A percentile compares a stretch with the other conserved stretches of the same genome.
These are phyloP conservation scores for Pleurotus sapidus DNA, from an alignment of 768 basidiomycete species.

Conservation along the genomic window DNA sequence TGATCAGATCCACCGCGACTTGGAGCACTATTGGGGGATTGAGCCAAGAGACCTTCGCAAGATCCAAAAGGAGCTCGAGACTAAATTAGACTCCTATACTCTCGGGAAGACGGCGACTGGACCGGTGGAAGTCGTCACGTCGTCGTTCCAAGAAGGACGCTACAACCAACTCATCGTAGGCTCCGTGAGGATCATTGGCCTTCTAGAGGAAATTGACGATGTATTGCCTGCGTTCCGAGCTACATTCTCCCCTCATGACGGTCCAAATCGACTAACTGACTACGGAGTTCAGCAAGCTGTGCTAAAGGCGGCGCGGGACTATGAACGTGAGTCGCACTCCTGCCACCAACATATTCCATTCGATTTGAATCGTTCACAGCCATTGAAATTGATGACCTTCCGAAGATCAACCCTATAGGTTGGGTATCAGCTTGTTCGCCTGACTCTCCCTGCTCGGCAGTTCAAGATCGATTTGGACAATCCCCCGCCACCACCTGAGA, in stretches of 20 bases:
- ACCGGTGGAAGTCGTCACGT: slow-evolving; percentile 8
- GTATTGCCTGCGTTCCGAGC: slow-evolving; percentile 37
- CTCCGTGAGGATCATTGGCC: slow-evolving; percentile 20
- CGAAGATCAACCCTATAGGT: slow-evolving; percentile 25
- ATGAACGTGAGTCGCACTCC: slow-evolving; percentile 26
- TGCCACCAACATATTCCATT: not conserved
- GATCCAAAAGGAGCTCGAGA: slow-evolving; percentile 6
- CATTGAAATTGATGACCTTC: slow-evolving; percentile 26
- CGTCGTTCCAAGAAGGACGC: slow-evolving; percentile 4
- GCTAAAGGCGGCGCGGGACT: slow-evolving; percentile 27
- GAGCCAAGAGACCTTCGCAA: slow-evolving; percentile 14
- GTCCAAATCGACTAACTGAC: slow-evolving; percentile 31
- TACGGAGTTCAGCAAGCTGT: slow-evolving; percentile 26
- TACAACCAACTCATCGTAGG: slow-evolving; percentile 8
- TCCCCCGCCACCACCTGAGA: slow-evolving; percentile 26
- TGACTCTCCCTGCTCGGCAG: slow-evolving; percentile 33
- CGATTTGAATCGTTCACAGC: slow-evolving; percentile 14
- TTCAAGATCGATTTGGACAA: slow-evolving; percentile 30
- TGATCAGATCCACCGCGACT: slow-evolving; percentile 37
- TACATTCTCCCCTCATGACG: slow-evolving; percentile 37
- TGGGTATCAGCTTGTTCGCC: slow-evolving; percentile 41
- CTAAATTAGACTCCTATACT: slow-evolving; percentile 10
- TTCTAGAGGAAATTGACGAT: slow-evolving; percentile 35
- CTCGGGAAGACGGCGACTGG: slow-evolving; percentile 7
- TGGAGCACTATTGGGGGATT: slow-evolving; percentile 15